Base-by-base conservation (phyloP, 140 eudicot genomes). In the Flaveria floridana region DNA sequence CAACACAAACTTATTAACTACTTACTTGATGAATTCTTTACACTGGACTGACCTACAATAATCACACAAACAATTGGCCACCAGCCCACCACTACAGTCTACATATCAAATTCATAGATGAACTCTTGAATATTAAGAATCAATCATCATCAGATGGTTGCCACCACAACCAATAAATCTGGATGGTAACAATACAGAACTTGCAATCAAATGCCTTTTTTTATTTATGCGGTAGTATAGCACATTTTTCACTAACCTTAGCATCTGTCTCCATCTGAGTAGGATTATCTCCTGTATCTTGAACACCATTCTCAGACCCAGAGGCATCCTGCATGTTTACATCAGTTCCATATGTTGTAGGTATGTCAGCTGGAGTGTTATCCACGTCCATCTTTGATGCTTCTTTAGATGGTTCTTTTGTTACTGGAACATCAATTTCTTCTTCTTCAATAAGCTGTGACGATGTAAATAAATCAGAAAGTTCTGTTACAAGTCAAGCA, bases 371-470 rank as follows among this genome's bases (percentile, higher is more conserved):
- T 57, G 67, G 86, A 41, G 75, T 85, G 91, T 77, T 87, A 89
- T n/a, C 74, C 72, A 55, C 84, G 28, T 93, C 97, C 96, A 93
- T 90, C 79, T 82, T 88, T 57, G 87, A 48, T 18, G 87, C 14
- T 52, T 52, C 59, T 52, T 6, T 52, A 52, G 59, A 18, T 55
- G 62, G 62, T 78, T 89, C 96, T 64, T 87, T 92, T 6, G 75
- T 74, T 37, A 88, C 97, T 10, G 91, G 91, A 11, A 93, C 87
- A 14, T 93, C 97, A 53, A 81, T 66, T 58, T 92, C 97, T 37
- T 93, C 97, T 82, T 93, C 98, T 75, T 90, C 98, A 74, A 89
- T 75, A 56, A 93, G 95, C 98, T 92, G 81, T 39, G 59, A 66
- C 56, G 53, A 57, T 10, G 25, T 1, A 14, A 64, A 63, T 28